Evolutionary conservation across 2,329 filamentous ascomycete genomes (phyloP).

Genomic region (Salinomyces thailandicus): DNA sequence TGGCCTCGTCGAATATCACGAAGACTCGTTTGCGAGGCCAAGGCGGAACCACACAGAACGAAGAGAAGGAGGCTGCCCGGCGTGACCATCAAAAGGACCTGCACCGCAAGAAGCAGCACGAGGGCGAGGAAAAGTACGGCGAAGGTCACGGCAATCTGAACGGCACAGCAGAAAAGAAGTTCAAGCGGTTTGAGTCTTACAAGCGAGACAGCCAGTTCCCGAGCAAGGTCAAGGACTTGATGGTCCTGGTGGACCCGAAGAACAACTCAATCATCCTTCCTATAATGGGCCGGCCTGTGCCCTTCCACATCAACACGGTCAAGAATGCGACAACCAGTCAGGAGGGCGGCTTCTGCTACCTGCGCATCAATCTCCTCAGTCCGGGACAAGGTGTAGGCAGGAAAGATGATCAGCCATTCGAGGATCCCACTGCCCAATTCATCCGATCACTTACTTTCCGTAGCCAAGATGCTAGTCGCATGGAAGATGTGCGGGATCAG

Average conservation of each 20-base stretch:
- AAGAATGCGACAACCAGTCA: constrained; percentile 98
- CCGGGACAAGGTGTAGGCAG: constrained; percentile 93
- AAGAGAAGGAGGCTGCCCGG: constrained; percentile 77
- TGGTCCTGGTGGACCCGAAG: constrained; percentile 84
- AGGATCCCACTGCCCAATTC: constrained; percentile 92
- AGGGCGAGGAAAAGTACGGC: constrained; percentile 75
- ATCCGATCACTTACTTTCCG: constrained; percentile 91
- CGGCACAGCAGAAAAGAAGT: constrained; percentile 90
- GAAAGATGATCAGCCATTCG: constrained; percentile 95
- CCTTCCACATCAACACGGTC: constrained; percentile 96
- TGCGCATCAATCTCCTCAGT: constrained; percentile 94
- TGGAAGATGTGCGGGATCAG: constrained; percentile 81
- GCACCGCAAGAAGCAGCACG: constrained; percentile 76
- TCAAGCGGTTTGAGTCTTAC: constrained; percentile 98
- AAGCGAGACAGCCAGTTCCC: constrained; percentile 96
- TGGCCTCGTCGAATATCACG: constrained; percentile 90
- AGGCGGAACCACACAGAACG: constrained; percentile 75
- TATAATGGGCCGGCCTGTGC: constrained; percentile 93
- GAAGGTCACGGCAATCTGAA: constrained; percentile 77
- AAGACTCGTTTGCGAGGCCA: constrained; percentile 87
- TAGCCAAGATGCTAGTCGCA: constrained; percentile 76
- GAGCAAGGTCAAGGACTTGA: constrained; percentile 66
- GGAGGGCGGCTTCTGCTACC: constrained; percentile 84
- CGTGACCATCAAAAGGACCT: constrained; percentile 88
- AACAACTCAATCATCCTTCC: constrained; percentile 84